Percentiles rank a stretch among this genome's conserved stretches.
These are phyloP conservation scores for Phytopythium montanum DNA, from an alignment of 352 stramenopile species.

Conservation along the genomic window DNA sequence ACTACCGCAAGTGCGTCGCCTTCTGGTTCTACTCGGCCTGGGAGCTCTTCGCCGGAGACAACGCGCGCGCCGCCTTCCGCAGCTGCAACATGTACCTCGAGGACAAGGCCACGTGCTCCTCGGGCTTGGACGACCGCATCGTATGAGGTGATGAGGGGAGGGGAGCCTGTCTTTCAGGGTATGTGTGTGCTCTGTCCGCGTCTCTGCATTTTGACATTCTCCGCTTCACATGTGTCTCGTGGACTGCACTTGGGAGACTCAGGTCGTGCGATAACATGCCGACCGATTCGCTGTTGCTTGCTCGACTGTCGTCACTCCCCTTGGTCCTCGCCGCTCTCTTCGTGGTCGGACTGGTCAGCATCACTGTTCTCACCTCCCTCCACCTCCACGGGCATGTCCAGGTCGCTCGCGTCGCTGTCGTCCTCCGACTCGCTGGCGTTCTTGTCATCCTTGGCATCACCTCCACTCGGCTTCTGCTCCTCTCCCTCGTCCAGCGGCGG, in stretches of 20 bases:
- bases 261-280: background rate
- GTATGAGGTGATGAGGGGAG: constrained; percentile 2
- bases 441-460: constrained; percentile 12
- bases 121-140: constrained; percentile 4
- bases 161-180: background rate
- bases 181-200: constrained; percentile 1
- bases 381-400: constrained; percentile 28
- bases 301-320: constrained; percentile 2
- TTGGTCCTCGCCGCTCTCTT: constrained; percentile 13
- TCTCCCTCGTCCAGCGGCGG: constrained; percentile 36
- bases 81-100: constrained; percentile 87
- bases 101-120: constrained; percentile 46
- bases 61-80: constrained; percentile 67
- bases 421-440: constrained; percentile 12
- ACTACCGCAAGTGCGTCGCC: constrained; percentile 84
- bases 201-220: constrained; percentile 7
- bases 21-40: constrained; percentile 88
- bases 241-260: background rate
- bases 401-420: constrained; percentile 27
- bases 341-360: background rate
- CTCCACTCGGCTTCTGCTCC: constrained; percentile 10
- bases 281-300: background rate
- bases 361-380: constrained; percentile 7
- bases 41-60: constrained; percentile 78
- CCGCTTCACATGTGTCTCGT: background rate